Percentiles rank a stretch among this genome's conserved stretches.
These are phyloP conservation scores for Cadophora sp. DNA, from an alignment of 2,329 filamentous ascomycete species.

Conservation along the genomic window DNA sequence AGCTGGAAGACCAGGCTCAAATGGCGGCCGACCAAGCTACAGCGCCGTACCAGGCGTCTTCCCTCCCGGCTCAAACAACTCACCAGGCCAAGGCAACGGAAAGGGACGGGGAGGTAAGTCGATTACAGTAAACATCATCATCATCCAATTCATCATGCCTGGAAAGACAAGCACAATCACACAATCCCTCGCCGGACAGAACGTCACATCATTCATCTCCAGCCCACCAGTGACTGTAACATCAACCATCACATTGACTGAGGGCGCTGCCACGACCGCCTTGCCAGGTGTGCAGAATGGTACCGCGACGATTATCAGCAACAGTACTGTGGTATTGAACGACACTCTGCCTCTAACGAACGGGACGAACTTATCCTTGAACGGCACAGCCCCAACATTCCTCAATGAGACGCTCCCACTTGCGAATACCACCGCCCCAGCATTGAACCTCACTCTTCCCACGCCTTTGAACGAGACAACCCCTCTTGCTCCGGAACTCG, in stretches of 20 bases:
- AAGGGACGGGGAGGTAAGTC: slow-evolving; percentile 14
- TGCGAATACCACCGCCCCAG: slow-evolving; percentile 6
- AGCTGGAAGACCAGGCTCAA: slow-evolving; percentile 6
- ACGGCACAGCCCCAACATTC: not conserved
- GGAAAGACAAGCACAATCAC: slow-evolving; percentile 25
- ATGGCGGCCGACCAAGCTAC: slow-evolving; percentile 1
- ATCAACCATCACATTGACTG: slow-evolving; percentile 28
- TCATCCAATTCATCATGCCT: slow-evolving; percentile 28
- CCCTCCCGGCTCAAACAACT: not conserved
- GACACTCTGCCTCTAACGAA: slow-evolving; percentile 10
- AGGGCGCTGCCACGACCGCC: slow-evolving; percentile 22
- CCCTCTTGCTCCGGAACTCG: not conserved
- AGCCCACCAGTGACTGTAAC: slow-evolving; percentile 24
- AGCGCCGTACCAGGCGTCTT: not conserved
- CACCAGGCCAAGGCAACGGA: not conserved
- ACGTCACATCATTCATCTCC: slow-evolving; percentile 26
- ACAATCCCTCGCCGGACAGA: slow-evolving; percentile 20
- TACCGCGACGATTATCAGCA: slow-evolving; percentile 27
- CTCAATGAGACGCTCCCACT: slow-evolving; percentile 1
- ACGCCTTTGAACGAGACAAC: not conserved
- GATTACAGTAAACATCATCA: slow-evolving; percentile 29
- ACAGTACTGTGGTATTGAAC: slow-evolving; percentile 26
- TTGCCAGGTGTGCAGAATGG: slow-evolving; percentile 25
- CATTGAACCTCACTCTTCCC: not conserved
- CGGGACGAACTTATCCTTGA: not conserved